Percentiles rank a stretch among this genome's conserved stretches.
These are phyloP conservation scores for Neurospora sp. DNA, from an alignment of 495 filamentous ascomycete species.

Conservation along the genomic window DNA sequence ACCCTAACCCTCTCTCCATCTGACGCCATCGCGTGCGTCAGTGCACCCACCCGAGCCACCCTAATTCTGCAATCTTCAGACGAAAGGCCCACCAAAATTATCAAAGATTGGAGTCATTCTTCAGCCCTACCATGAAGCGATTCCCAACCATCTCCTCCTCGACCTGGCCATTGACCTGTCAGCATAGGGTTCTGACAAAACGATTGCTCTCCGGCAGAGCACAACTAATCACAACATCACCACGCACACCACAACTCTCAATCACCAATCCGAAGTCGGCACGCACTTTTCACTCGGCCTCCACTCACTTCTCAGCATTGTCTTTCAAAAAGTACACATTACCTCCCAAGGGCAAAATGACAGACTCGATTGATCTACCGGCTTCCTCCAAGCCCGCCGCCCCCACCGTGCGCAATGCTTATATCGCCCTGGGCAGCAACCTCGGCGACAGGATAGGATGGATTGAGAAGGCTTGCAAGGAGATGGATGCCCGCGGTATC, in stretches of 20 bases:
- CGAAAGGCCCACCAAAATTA: not conserved
- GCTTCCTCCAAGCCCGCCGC: not conserved
- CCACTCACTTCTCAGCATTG: not conserved
- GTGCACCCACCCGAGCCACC: not conserved
- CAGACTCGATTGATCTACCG: not conserved
- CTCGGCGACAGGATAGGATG: slow-evolving; percentile 72
- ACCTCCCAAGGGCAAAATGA: slow-evolving; percentile 6
- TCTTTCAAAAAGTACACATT: slow-evolving; percentile 18
- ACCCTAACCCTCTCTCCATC: not conserved
- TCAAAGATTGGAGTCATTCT: not conserved
- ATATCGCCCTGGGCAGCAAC: slow-evolving; percentile 89
- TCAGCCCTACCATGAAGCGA: slow-evolving; percentile 6
- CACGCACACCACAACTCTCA: not conserved
- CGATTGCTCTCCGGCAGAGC: not conserved
- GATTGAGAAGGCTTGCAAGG: slow-evolving; percentile 72
- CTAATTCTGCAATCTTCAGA: not conserved
- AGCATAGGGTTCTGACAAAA: not conserved
- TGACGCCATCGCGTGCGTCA: not conserved
- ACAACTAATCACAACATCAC: not conserved
- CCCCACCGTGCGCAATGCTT: slow-evolving; percentile 41
- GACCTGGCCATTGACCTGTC: slow-evolving; percentile 1
- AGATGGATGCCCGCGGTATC: slow-evolving; percentile 64
- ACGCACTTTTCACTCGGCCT: not conserved
- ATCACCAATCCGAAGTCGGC: not conserved
- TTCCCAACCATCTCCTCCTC: not conserved